Conservation (phyloP, 1,284 basidiomycete genomes). For the Moesziomyces aphidis region DNA sequence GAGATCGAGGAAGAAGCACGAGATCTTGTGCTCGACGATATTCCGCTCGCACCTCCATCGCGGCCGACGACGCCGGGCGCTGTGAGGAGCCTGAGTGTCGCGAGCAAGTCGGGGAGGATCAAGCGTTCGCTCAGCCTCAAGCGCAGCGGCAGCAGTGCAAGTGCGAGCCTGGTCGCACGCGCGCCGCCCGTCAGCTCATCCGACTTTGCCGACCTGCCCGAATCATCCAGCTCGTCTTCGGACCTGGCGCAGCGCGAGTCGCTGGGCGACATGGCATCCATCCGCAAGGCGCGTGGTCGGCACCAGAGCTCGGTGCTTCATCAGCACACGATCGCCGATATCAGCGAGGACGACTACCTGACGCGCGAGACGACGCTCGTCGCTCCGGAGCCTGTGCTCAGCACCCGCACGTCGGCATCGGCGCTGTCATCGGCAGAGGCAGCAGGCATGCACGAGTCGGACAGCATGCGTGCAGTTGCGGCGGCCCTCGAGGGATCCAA, state of each 20-base stretch:
- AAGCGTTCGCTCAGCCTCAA: slow-evolving; percentile 49
- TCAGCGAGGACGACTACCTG: slow-evolving; percentile 36
- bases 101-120: slow-evolving; percentile 33
- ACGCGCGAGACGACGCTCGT: slow-evolving; percentile 16
- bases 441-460: slow-evolving; percentile 24
- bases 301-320: slow-evolving; percentile 16
- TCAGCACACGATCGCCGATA: slow-evolving; percentile 16
- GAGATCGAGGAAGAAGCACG: slow-evolving; percentile 31
- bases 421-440: background rate
- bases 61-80: slow-evolving; percentile 18
- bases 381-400: slow-evolving; percentile 4
- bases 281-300: slow-evolving; percentile 30
- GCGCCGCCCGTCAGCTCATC: slow-evolving; percentile 51
- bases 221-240: slow-evolving; percentile 22
- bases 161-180: slow-evolving; percentile 35
- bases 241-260: slow-evolving; percentile 8
- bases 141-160: slow-evolving; percentile 26
- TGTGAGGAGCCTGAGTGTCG: slow-evolving; percentile 14
- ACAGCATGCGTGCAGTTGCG: slow-evolving; percentile 37
- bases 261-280: slow-evolving; percentile 35
- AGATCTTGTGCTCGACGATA: slow-evolving; percentile 24
- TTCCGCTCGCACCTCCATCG: slow-evolving; percentile 4
- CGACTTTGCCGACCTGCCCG: slow-evolving; percentile 39
- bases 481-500: slow-evolving; percentile 23
- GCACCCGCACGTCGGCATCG: background rate